phyloP scores from a whole-genome alignment of 331 rosid species.

The Ulmus americana region DNA sequence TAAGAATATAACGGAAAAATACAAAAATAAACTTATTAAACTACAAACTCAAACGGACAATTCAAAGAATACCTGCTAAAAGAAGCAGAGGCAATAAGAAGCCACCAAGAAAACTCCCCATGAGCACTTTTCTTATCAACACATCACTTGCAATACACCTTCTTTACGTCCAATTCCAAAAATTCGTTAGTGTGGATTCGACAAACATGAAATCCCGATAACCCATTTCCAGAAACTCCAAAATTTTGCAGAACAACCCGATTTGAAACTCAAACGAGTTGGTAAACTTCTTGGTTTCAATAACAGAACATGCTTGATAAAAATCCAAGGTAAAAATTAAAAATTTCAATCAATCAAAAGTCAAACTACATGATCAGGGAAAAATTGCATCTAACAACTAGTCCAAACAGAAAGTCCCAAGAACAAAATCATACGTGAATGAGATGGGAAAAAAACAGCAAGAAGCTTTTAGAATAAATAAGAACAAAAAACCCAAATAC shows the following conservation, averaged over 20 bases:
- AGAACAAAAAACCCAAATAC: neutral
- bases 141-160: slow-evolving; percentile 47
- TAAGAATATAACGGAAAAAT: slow-evolving; percentile 9
- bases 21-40: slow-evolving; percentile 1
- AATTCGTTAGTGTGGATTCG: slow-evolving; percentile 29
- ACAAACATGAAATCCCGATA: slow-evolving; percentile 25
- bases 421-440: neutral
- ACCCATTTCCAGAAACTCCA: slow-evolving; percentile 35
- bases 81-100: slow-evolving; percentile 73
- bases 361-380: neutral
- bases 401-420: slow-evolving; percentile 16
- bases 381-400: slow-evolving; percentile 3
- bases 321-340: neutral
- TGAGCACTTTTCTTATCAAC: slow-evolving; percentile 22
- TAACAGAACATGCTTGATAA: neutral
- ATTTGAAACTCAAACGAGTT: neutral
- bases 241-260: slow-evolving; percentile 24
- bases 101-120: slow-evolving; percentile 69
- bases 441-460: neutral
- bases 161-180: slow-evolving; percentile 8
- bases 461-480: neutral
- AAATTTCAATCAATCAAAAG: neutral
- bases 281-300: neutral
- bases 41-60: neutral
- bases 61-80: slow-evolving; percentile 46